These are phyloP conservation scores for Daldinia caldariorum DNA, from an alignment of 495 filamentous ascomycete genomes.

Conservation along the genomic window DNA sequence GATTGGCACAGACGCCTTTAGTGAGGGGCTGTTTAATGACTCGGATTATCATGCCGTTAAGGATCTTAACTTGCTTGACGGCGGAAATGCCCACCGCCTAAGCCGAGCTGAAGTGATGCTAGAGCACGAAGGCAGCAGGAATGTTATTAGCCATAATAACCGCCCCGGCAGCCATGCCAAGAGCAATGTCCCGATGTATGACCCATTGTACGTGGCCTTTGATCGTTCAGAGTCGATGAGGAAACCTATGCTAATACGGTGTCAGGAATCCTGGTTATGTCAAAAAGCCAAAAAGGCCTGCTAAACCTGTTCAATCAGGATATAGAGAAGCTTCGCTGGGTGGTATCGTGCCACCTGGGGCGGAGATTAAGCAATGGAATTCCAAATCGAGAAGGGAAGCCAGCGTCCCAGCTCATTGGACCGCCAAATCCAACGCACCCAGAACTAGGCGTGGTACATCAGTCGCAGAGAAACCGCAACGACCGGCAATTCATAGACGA, in stretches of 20 bases:
- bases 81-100: constrained; percentile 41
- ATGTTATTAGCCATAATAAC: neutral
- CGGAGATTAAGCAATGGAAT: constrained; percentile 31
- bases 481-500: neutral
- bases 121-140: neutral
- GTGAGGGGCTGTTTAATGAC: constrained; percentile 34
- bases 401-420: neutral
- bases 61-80: constrained; percentile 34
- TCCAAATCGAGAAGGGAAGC: constrained; percentile 4
- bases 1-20: constrained; percentile 28
- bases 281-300: neutral
- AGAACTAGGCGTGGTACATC: neutral
- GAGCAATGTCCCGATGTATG: neutral
- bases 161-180: neutral
- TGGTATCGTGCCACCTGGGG: constrained; percentile 35
- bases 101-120: neutral
- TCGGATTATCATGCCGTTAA: constrained; percentile 33
- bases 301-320: neutral
- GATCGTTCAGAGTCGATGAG: neutral
- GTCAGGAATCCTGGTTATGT: constrained; percentile 18
- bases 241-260: constrained; percentile 2
- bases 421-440: neutral
- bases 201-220: constrained; percentile 24
- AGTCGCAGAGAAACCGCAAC: neutral
- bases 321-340: constrained; percentile 21